Evolutionary conservation across 805 yeast genomes (phyloP).

Genomic region (Candida multigemmis): DNA sequence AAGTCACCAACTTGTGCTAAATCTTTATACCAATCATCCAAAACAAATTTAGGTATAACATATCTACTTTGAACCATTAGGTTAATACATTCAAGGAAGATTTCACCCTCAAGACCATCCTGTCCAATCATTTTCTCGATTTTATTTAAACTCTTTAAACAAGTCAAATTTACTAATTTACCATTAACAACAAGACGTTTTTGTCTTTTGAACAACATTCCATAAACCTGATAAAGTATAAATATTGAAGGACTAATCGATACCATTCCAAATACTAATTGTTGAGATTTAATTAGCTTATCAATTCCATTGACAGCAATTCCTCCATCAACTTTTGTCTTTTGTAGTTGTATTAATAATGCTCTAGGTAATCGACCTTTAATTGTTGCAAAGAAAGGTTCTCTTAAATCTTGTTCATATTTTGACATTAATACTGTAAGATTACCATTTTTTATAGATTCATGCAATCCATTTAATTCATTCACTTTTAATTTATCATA

Average conservation of each 20-base stretch:
- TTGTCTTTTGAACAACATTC: slow-evolving; percentile 17
- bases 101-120: slow-evolving; percentile 42
- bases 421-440: slow-evolving; percentile 68
- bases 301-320: slow-evolving; percentile 88
- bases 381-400: slow-evolving; percentile 56
- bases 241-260: slow-evolving; percentile 78
- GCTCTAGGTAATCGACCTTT: slow-evolving; percentile 70
- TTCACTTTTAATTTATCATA: slow-evolving; percentile 9
- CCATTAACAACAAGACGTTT: slow-evolving; percentile 20
- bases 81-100: slow-evolving; percentile 58
- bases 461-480: slow-evolving; percentile 25
- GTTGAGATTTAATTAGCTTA: slow-evolving; percentile 80
- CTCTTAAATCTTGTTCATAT: slow-evolving; percentile 67
- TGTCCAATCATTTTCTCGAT: slow-evolving; percentile 39
- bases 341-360: slow-evolving; percentile 85
- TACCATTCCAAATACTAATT: slow-evolving; percentile 85
- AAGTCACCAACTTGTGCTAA: slow-evolving; percentile 47
- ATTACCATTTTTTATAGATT: slow-evolving; percentile 62
- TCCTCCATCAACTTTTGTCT: slow-evolving; percentile 91
- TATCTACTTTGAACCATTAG: slow-evolving; percentile 40
- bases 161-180: slow-evolving; percentile 23
- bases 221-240: slow-evolving; percentile 47
- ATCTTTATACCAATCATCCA: slow-evolving; percentile 53
- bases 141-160: slow-evolving; percentile 41
- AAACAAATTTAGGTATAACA: slow-evolving; percentile 42